These are phyloP conservation scores for Pulveroboletus sp. DNA, from an alignment of 768 basidiomycete genomes.

Conservation along the genomic window DNA sequence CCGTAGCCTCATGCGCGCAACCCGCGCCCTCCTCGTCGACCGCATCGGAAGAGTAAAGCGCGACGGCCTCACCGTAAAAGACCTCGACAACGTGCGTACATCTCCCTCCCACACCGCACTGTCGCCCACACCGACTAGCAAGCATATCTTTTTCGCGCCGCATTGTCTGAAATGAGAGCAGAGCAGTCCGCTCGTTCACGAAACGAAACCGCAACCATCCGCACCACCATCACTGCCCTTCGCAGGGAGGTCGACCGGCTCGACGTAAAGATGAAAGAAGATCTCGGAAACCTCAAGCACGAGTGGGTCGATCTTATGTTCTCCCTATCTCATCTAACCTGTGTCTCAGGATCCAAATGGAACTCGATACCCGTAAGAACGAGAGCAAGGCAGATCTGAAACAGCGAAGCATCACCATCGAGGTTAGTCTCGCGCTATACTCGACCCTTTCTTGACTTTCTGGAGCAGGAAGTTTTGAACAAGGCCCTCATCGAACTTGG, in stretches of 20 bases:
- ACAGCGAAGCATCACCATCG: constrained; percentile 78
- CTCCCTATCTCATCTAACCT: neutral
- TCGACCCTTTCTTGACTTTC: neutral
- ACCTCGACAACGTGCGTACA: constrained; percentile 72
- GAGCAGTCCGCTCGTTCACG: constrained; percentile 80
- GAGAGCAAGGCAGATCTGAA: constrained; percentile 85
- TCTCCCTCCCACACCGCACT: neutral
- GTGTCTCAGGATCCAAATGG: constrained; percentile 82
- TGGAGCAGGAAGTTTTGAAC: constrained; percentile 65
- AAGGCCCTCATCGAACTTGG: constrained; percentile 71
- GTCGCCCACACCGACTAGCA: constrained; percentile 48
- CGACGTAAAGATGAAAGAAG: constrained; percentile 92
- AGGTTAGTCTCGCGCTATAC: constrained; percentile 43
- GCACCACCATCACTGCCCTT: constrained; percentile 70
- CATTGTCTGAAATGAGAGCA: constrained; percentile 83
- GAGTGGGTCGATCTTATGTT: constrained; percentile 57
- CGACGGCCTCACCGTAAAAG: constrained; percentile 72
- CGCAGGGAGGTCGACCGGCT: constrained; percentile 84
- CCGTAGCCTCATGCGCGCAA: constrained; percentile 79
- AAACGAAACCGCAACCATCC: constrained; percentile 82
- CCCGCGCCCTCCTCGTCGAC: constrained; percentile 75
- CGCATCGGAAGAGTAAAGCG: constrained; percentile 66
- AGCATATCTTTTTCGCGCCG: constrained; percentile 94
- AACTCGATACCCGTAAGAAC: constrained; percentile 90
- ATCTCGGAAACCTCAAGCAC: constrained; percentile 83